Percentiles rank a stretch among this genome's conserved stretches.
phyloP scores from a whole-genome alignment of 164 flowering plant genomes.

The Vitis riparia region DNA sequence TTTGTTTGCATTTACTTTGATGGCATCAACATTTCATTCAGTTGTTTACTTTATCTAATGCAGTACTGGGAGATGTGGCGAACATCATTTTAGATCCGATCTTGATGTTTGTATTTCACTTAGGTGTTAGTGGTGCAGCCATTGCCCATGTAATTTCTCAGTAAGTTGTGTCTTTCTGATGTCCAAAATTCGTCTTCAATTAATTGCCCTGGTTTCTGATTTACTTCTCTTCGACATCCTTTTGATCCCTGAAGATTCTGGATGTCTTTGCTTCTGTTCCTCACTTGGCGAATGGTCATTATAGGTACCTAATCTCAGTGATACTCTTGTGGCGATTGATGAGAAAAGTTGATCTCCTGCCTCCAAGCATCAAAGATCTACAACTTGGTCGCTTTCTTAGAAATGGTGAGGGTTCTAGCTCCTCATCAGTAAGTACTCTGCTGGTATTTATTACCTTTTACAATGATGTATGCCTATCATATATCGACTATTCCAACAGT shows the following conservation, averaged over 20 bases:
- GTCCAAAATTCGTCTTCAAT: neutral
- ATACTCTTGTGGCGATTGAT: slow-evolving; percentile 23
- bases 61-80: slow-evolving; percentile 32
- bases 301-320: slow-evolving; percentile 27
- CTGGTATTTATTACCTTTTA: too few species aligned
- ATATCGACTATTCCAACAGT: too few species aligned
- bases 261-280: neutral
- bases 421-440: neutral
- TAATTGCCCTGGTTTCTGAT: neutral
- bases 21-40: neutral
- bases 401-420: slow-evolving; percentile 18
- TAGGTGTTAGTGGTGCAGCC: slow-evolving; percentile 41
- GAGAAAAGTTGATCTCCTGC: slow-evolving; percentile 23
- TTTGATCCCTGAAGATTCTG: neutral
- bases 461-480: too few species aligned
- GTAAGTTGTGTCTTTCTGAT: slow-evolving; percentile 16
- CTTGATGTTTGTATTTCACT: slow-evolving; percentile 19
- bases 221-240: neutral
- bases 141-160: slow-evolving; percentile 38
- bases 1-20: too few species aligned
- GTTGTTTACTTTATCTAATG: neutral
- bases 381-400: slow-evolving; percentile 27
- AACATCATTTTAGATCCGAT: slow-evolving; percentile 33
- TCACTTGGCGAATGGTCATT: neutral
- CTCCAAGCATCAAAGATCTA: slow-evolving; percentile 31